phyloP scores from a whole-genome alignment of 345 rosid species.

The Citrus hindsii region DNA sequence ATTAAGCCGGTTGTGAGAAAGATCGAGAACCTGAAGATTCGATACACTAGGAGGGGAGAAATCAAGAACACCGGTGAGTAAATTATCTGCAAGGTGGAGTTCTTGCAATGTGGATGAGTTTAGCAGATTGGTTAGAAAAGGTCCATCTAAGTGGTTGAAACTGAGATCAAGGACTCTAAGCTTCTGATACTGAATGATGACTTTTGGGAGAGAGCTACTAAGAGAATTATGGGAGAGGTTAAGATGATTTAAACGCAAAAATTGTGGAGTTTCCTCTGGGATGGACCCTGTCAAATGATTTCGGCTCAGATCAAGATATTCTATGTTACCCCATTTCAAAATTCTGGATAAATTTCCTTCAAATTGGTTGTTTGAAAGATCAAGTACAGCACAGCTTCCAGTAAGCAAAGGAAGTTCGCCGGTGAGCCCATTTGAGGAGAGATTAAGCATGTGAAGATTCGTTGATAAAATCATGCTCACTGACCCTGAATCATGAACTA shows the following conservation, averaged over 20 bases:
- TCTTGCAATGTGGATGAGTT: conserved; percentile 69
- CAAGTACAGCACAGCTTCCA: conserved; percentile 73
- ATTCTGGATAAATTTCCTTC: conserved; percentile 78
- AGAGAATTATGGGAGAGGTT: conserved; percentile 83
- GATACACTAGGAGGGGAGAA: conserved; percentile 49
- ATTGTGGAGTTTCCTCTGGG: conserved; percentile 75
- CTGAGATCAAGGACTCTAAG: conserved; percentile 84
- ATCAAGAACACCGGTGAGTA: conserved; percentile 52
- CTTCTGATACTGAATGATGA: conserved; percentile 65
- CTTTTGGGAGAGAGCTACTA: conserved; percentile 59
- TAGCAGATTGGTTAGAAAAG: conserved; percentile 55
- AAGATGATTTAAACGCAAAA: conserved; percentile 83
- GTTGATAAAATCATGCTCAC: conserved; percentile 79
- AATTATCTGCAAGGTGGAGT: conserved; percentile 67
- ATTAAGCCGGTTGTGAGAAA: conserved; percentile 68
- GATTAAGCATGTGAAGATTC: conserved; percentile 59
- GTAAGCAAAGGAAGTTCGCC: conserved; percentile 93
- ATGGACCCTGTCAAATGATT: conserved; percentile 69
- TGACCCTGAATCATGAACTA: conserved; percentile 57
- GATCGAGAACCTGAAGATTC: conserved; percentile 64
- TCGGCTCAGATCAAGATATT: conserved; percentile 86
- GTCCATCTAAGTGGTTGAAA: conserved; percentile 67
- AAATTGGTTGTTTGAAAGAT: conserved; percentile 82
- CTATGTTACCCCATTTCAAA: conserved; percentile 75
- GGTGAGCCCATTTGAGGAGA: conserved; percentile 69